Evolutionary conservation across 2,329 filamentous ascomycete species (phyloP).

Genomic region (Magnaporthiopsis poae): DNA sequence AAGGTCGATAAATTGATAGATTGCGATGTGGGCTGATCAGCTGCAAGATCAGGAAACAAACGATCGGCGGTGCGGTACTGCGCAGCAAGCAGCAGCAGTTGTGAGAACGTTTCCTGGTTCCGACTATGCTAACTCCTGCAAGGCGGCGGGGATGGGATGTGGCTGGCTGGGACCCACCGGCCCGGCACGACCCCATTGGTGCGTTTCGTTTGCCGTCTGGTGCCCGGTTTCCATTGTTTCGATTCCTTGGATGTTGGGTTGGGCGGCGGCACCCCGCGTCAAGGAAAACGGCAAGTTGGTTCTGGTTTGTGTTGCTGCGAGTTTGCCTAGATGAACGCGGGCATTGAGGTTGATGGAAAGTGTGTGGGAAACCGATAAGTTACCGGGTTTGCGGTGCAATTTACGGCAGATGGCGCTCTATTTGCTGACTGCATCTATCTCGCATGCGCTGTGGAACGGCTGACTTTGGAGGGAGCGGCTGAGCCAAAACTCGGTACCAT

Average conservation of each 20-base stretch:
- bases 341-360: background rate
- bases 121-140: background rate
- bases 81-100: background rate
- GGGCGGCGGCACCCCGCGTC: no score
- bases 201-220: background rate
- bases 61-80: background rate
- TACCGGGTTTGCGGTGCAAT: background rate
- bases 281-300: no score
- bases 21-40: background rate
- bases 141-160: background rate
- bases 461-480: background rate
- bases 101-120: background rate
- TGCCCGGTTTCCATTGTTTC: no score
- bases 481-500: background rate
- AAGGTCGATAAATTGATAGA: background rate
- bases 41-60: background rate
- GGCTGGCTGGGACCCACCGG: background rate
- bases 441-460: background rate
- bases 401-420: background rate
- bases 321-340: background rate
- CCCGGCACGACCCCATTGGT: background rate
- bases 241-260: no score
- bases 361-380: no score
- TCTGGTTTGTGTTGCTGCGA: no score
- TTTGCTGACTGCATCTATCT: background rate